These are phyloP conservation scores for Termitomyces sp. DNA, from an alignment of 768 basidiomycete genomes.

Conservation along the genomic window DNA sequence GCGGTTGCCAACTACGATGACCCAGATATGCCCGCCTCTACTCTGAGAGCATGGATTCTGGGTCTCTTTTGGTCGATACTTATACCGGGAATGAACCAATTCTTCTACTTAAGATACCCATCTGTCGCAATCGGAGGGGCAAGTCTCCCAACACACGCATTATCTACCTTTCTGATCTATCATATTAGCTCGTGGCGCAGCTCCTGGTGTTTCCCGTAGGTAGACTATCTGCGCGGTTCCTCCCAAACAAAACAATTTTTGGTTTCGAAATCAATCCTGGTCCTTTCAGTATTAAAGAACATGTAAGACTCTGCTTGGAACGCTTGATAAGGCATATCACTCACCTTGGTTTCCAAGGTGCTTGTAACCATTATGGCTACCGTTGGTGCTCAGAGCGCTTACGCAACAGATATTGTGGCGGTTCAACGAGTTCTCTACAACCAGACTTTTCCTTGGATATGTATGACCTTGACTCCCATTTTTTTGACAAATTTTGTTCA, in stretches of 20 bases:
- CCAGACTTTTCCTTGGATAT: conserved; percentile 47
- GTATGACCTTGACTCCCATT: conserved; percentile 17
- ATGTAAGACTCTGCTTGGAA: conserved; percentile 21
- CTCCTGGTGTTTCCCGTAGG: conserved; percentile 68
- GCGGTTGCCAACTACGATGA: conserved; percentile 75
- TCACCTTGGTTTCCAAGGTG: conserved; percentile 28
- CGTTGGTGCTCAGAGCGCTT: conserved; percentile 51
- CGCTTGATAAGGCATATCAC: background rate
- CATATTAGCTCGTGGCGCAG: conserved; percentile 54
- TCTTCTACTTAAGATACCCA: conserved; percentile 71
- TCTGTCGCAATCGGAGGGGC: conserved; percentile 53
- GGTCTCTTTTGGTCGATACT: conserved; percentile 53
- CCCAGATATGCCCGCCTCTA: conserved; percentile 52
- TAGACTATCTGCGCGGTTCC: conserved; percentile 55
- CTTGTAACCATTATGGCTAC: conserved; percentile 63
- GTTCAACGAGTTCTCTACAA: conserved; percentile 69
- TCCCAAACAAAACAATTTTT: conserved; percentile 48
- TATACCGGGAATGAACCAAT: conserved; percentile 72
- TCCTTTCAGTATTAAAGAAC: conserved; percentile 71
- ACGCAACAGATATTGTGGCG: conserved; percentile 68
- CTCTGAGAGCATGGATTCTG: conserved; percentile 56
- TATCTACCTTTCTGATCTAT: background rate
- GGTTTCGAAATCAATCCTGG: conserved; percentile 69
- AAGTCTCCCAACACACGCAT: conserved; percentile 18
- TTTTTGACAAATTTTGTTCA: background rate